These are phyloP conservation scores for Pestalotiopsis sp. DNA, from an alignment of 2,329 filamentous ascomycete species.

Conservation along the genomic window DNA sequence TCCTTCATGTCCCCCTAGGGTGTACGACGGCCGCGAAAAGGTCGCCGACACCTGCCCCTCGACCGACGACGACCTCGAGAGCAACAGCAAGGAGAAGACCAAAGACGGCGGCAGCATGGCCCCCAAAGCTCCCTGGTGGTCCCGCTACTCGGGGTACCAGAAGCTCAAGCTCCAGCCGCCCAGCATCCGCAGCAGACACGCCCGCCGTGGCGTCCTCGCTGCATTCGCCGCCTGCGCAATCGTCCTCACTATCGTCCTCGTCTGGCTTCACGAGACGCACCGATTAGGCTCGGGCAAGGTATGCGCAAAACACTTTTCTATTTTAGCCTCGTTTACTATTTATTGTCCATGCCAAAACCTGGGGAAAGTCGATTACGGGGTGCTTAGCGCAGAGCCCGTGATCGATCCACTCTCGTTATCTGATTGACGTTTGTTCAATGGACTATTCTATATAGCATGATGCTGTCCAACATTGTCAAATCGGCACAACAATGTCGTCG, in stretches of 20 bases:
- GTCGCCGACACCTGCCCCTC: neutral
- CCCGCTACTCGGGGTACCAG: slow-evolving; percentile 15
- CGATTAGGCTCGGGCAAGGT: neutral
- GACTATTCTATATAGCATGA: neutral
- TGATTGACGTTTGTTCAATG: no score
- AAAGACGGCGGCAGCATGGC: slow-evolving; percentile 3
- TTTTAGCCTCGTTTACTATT: neutral
- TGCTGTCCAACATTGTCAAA: neutral
- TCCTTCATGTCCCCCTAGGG: slow-evolving; percentile 8
- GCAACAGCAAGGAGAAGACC: neutral
- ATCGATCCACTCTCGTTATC: neutral
- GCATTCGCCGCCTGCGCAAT: slow-evolving; percentile 13
- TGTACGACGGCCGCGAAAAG: slow-evolving; percentile 2
- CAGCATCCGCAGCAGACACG: slow-evolving; percentile 11
- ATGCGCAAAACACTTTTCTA: neutral
- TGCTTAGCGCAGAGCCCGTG: neutral
- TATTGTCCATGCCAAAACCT: neutral
- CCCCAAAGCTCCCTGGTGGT: slow-evolving; percentile 16
- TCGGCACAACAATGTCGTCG: neutral
- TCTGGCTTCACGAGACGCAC: slow-evolving; percentile 13
- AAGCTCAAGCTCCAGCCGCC: slow-evolving; percentile 5
- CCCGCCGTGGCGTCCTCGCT: slow-evolving; percentile 16
- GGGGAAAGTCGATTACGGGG: neutral
- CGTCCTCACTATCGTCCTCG: slow-evolving; percentile 16
- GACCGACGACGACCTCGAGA: slow-evolving; percentile 8